These are phyloP conservation scores for Diutina scorzettiae DNA, from an alignment of 1,139 yeast genomes.

Conservation along the genomic window DNA sequence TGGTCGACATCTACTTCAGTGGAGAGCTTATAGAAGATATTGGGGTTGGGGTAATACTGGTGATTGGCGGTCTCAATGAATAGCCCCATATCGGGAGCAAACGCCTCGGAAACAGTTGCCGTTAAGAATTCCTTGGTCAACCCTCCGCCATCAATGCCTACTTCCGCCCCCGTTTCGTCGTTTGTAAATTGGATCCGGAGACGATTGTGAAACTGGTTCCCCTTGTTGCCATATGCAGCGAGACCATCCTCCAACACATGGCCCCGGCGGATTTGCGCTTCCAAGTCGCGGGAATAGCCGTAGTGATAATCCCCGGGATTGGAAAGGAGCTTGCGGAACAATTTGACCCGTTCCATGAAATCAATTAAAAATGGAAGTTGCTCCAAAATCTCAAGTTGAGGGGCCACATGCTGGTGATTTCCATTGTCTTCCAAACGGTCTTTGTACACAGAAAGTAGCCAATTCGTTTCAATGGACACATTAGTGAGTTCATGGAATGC, in stretches of 20 bases:
- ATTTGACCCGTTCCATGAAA: constrained; percentile 58
- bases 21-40: constrained; percentile 25
- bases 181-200: constrained; percentile 54
- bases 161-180: constrained; percentile 64
- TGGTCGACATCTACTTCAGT: constrained; percentile 17
- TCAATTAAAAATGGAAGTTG: constrained; percentile 71
- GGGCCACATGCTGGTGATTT: constrained; percentile 7
- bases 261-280: constrained; percentile 58
- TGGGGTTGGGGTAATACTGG: constrained; percentile 67
- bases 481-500: constrained; percentile 44
- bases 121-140: constrained; percentile 85
- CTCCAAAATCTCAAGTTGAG: constrained; percentile 38
- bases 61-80: constrained; percentile 39
- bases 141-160: constrained; percentile 97
- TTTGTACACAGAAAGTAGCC: constrained; percentile 6
- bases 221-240: constrained; percentile 33
- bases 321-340: constrained; percentile 59
- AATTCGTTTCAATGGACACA: constrained; percentile 18
- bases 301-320: constrained; percentile 8
- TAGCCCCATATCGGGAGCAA: constrained; percentile 32
- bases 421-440: not conserved
- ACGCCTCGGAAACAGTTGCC: constrained; percentile 59
- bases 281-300: constrained; percentile 24
- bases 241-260: constrained; percentile 65
- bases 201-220: constrained; percentile 40